Evolutionary conservation across 192 early-diverging fungal species (phyloP).

Genomic region (Phlyctochytrium planicorne): DNA sequence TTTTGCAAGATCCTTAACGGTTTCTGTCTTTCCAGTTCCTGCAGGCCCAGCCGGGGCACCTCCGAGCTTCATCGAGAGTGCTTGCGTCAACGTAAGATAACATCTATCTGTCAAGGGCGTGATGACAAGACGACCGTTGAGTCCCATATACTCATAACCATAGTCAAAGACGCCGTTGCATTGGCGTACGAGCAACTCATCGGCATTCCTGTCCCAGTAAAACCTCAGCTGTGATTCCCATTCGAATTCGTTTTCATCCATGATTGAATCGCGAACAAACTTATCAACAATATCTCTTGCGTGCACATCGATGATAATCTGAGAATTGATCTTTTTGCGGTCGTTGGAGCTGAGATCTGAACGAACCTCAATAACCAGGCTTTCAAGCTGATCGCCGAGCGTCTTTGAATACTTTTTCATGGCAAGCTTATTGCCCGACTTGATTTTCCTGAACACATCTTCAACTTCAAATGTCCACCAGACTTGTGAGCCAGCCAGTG

Average conservation of each 20-base stretch:
- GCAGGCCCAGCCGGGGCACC: constrained; percentile 53
- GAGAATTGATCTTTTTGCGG: constrained; percentile 55
- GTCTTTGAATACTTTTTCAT: constrained; percentile 59
- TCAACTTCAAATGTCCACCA: constrained; percentile 73
- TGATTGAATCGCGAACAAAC: constrained; percentile 56
- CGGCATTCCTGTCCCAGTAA: constrained; percentile 54
- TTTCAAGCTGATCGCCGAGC: constrained; percentile 53
- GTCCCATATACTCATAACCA: constrained; percentile 65
- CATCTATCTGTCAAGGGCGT: constrained; percentile 62
- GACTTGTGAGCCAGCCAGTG: constrained; percentile 58
- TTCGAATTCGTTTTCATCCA: constrained; percentile 59
- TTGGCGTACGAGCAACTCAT: constrained; percentile 51
- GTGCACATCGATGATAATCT: constrained; percentile 64
- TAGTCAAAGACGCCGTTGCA: constrained; percentile 62
- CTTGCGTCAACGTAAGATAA: constrained; percentile 59
- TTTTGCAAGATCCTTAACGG: constrained; percentile 64
- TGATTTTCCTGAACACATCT: constrained; percentile 59
- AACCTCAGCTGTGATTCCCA: constrained; percentile 66
- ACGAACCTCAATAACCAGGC: constrained; percentile 51
- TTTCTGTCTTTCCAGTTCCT: constrained; percentile 55
- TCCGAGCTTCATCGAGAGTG: constrained; percentile 60
- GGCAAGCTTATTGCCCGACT: constrained; percentile 55
- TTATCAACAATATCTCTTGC: constrained; percentile 63
- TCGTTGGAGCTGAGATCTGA: constrained; percentile 54
- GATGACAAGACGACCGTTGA: constrained; percentile 58